A percentile compares a stretch with the other conserved stretches of the same genome.
Conservation (phyloP, 768 basidiomycete genomes). For the Leccinellum rugosiceps region DNA sequence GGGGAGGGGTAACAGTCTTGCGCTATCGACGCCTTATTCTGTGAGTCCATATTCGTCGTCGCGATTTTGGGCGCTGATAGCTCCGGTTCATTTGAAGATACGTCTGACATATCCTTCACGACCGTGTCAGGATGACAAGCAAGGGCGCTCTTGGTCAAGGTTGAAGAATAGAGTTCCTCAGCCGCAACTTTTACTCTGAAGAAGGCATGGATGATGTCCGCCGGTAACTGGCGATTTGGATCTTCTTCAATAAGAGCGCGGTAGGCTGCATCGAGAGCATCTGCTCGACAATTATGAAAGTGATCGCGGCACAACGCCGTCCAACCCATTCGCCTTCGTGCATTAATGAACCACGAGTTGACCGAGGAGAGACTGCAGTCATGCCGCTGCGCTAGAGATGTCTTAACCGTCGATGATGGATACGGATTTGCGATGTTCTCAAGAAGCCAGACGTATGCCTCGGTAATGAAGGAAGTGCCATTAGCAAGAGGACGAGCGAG, state of each 20-base stretch:
- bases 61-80: not conserved
- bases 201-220: constrained; percentile 21
- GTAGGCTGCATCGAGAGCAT: constrained; percentile 26
- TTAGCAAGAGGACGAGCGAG: too few species aligned
- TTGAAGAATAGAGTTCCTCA: constrained; percentile 27
- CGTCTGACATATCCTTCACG: constrained; percentile 18
- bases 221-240: not conserved
- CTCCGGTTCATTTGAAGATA: not conserved
- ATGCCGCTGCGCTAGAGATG: constrained; percentile 23
- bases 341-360: constrained; percentile 46
- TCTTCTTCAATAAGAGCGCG: constrained; percentile 20
- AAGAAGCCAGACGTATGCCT: constrained; percentile 42
- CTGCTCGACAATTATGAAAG: constrained; percentile 21
- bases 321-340: constrained; percentile 51
- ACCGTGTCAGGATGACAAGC: constrained; percentile 27
- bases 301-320: constrained; percentile 33
- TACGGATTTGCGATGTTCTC: constrained; percentile 50
- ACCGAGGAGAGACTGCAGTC: constrained; percentile 30
- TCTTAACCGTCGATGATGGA: constrained; percentile 33
- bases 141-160: constrained; percentile 26
- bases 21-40: not conserved
- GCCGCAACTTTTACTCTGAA: constrained; percentile 26
- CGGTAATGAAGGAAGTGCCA: not conserved
- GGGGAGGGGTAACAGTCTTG: not conserved
- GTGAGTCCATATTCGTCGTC: not conserved